Base-by-base conservation (phyloP, 2,329 filamentous ascomycete genomes). In the Clonostachys rosea region DNA sequence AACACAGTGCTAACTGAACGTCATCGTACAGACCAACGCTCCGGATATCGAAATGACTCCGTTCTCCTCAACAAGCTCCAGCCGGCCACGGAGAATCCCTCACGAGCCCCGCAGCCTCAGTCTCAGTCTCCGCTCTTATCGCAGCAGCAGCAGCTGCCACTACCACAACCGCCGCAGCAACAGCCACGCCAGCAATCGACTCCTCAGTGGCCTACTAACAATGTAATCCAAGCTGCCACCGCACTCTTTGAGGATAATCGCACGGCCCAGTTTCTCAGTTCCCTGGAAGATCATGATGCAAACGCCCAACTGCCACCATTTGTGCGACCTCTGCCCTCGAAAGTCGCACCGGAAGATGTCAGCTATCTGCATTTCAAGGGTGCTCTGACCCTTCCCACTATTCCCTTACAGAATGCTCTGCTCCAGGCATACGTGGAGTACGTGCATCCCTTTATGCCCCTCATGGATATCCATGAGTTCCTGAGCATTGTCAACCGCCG, bases 381-480 rank as follows among this genome's bases (percentile, higher is more conserved):
- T 5, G 91, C 91, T 2, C 71, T 96, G 54, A 83, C 83, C 2
- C 79, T 96, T 39, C 92, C 92, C 3, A 75, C 79, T 39, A 66
- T 76, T 5, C 68, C 71, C 5, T 73, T 96, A 35, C 87, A 92
- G 58, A 89, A 88, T 62, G 90, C 91, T 49, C 76, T 96, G 40
- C 72, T 97, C 14, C 84, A 85, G 56, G 84, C 84, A 37, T 96
- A 94, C 58, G 78, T 92, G 51, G 88, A 96, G 69, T 96, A 87
- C 63, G 90, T 96, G 8, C 87, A 96, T 63, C 90, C 91, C 1
- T 96, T 89, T 64, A 96, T 96, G 89, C 92, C 92, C 20, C 73
- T 96, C 34, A 70, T 96, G 52, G 90, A 89, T 71, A 59, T 85
- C 59, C 66, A 82, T 63, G 68, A 81, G 62, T 77, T 85, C 55